These are phyloP conservation scores for Aspergillus neoniger DNA, from an alignment of 2,329 filamentous ascomycete genomes.

Conservation along the genomic window DNA sequence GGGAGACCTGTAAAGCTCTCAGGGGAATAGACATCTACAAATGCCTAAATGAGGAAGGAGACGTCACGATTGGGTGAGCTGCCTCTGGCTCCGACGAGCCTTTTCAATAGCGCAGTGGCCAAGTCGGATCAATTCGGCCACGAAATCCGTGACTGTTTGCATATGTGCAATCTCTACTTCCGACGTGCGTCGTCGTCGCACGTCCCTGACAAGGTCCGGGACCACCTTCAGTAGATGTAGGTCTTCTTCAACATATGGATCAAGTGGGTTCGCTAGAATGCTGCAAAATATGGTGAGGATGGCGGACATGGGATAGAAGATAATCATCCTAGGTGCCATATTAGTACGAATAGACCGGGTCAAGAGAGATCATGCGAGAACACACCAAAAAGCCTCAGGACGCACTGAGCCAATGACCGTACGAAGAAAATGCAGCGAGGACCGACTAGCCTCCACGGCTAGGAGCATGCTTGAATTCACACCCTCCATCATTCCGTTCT, in stretches of 20 bases:
- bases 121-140: slow-evolving; percentile 3
- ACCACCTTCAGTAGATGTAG: not conserved
- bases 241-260: not conserved
- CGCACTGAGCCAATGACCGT: not conserved
- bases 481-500: slow-evolving; percentile 35
- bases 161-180: not conserved
- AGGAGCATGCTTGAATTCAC: slow-evolving; percentile 52
- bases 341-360: not conserved
- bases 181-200: not conserved
- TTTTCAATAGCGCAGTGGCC: slow-evolving; percentile 2
- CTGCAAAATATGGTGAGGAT: slow-evolving; percentile 54
- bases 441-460: slow-evolving; percentile 53
- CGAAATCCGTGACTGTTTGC: slow-evolving; percentile 1
- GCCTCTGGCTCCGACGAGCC: not conserved
- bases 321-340: slow-evolving; percentile 41
- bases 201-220: not conserved
- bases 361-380: not conserved
- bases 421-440: slow-evolving; percentile 48
- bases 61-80: not conserved
- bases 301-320: slow-evolving; percentile 55
- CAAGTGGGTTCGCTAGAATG: slow-evolving; percentile 46
- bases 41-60: not conserved
- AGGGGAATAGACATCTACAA: no score
- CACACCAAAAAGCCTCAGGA: not conserved
- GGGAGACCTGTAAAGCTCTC: not conserved